Base-by-base conservation (phyloP, 2,329 filamentous ascomycete genomes). In the Colletotrichum trifolii region DNA sequence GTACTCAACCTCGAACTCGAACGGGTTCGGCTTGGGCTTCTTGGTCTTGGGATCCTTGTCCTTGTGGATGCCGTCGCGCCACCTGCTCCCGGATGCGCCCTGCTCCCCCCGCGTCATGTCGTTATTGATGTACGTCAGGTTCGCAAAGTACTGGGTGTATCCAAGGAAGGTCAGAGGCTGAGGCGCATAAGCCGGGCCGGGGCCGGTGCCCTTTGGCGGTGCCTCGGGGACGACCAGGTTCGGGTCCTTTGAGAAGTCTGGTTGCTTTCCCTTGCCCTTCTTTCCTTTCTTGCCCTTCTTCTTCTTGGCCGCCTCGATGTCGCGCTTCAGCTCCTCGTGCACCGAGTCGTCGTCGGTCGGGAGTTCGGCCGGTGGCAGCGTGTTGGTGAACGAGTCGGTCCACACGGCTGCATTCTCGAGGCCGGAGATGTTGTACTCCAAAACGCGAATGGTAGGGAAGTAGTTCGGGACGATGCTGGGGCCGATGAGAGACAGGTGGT, bases 381-480 rank as follows among this genome's bases (percentile, higher is more conserved):
- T 35, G 25, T 57, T 36, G 15, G 33, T 56, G 42, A 54, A 64
- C 1, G 72, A 60, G 54, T 82, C 81, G 1, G 71, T 68, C 85
- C 86, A 88, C 1, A 82, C 76, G 1, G 79, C 73, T 0, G 75
- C 70, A 56, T 87, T 72, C 68, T 93, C 91, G 4, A 97, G 75
- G 0, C 93, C 93, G 0, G 84, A 92, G 59, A 93, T 93, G 75
- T 99, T 98, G 82, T 98, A 99, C 73, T 97, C 93, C 69, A 95
- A 83, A n/a, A 99, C 85, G n/a, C 94, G 88, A 38, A 97, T 78
- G 1, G 92, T 94, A 0, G 95, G 96, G 69, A 94, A 96, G 77
- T 93, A 97, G 73, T 96, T 97, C 7, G 95, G 96, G 8, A 98
- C 92, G 42, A 99, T 82, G 73, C 94, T 98, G 0, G 95, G 92